These are phyloP conservation scores for Krasilnikovozyma curviuscula DNA, from an alignment of 768 basidiomycete species.

Conservation along the genomic window DNA sequence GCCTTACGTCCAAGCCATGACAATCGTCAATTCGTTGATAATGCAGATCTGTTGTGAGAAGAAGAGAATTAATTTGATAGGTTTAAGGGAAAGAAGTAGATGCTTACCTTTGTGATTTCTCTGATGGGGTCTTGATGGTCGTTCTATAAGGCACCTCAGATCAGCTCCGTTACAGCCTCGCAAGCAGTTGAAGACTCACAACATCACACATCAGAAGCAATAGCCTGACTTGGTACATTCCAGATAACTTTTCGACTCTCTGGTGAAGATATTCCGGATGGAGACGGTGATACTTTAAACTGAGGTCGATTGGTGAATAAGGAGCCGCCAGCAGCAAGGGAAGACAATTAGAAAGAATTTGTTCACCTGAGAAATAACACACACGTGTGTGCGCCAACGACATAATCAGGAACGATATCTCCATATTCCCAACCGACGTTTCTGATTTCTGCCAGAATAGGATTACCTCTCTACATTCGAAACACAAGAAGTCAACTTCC, in stretches of 20 bases:
- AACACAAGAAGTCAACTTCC: background rate
- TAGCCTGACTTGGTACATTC: constrained; percentile 62
- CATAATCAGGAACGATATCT: constrained; percentile 82
- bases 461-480: constrained; percentile 52
- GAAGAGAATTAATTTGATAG: background rate
- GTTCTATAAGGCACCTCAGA: constrained; percentile 32
- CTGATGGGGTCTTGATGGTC: constrained; percentile 82
- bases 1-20: constrained; percentile 74
- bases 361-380: constrained; percentile 72
- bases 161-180: background rate
- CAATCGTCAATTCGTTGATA: constrained; percentile 78
- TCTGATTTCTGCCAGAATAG: constrained; percentile 63
- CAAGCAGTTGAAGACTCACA: constrained; percentile 32
- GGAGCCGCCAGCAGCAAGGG: background rate
- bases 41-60: constrained; percentile 42
- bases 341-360: background rate
- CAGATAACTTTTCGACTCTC: constrained; percentile 69
- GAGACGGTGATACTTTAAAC: constrained; percentile 80
- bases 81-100: background rate
- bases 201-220: constrained; percentile 80
- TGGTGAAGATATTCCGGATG: constrained; percentile 93
- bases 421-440: constrained; percentile 87
- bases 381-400: constrained; percentile 83
- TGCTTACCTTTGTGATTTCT: constrained; percentile 64
- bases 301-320: constrained; percentile 22